Percentiles rank a stretch among this genome's conserved stretches.
Conservation (phyloP, 768 basidiomycete species). For the Amanita pseudoporphyria region DNA sequence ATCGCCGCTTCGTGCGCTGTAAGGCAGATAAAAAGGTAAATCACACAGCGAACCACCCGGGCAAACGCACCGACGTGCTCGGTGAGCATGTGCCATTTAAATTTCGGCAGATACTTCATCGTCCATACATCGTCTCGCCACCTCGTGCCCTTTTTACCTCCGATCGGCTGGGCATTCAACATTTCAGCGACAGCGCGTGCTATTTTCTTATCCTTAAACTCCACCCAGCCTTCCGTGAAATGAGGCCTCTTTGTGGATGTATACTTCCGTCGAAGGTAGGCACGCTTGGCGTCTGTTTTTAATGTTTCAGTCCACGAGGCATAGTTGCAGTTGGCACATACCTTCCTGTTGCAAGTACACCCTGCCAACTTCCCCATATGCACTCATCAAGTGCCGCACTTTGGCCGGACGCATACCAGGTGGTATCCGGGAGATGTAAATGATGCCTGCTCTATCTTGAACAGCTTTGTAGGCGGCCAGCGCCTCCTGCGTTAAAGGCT, state of each 20-base stretch:
- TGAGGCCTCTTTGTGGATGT: constrained; percentile 80
- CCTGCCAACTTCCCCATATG: constrained; percentile 82
- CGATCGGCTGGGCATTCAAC: constrained; percentile 94
- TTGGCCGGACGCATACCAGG: constrained; percentile 98
- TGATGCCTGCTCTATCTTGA: constrained; percentile 70
- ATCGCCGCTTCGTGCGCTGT: constrained; percentile 89
- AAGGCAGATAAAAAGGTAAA: not conserved
- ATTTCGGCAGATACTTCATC: constrained; percentile 96
- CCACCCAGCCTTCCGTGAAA: constrained; percentile 97
- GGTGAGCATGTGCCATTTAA: constrained; percentile 98
- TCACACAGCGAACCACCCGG: not conserved
- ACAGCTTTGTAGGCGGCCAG: constrained; percentile 65
- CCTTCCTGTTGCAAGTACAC: constrained; percentile 94
- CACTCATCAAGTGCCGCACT: constrained; percentile 87
- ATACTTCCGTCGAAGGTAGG: constrained; percentile 73
- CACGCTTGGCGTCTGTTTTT: constrained; percentile 68
- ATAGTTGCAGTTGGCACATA: constrained; percentile 21
- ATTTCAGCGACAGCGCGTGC: constrained; percentile 87
- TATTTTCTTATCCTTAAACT: constrained; percentile 90
- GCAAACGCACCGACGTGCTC: constrained; percentile 86
- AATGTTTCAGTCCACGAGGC: not conserved
- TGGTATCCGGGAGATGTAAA: constrained; percentile 94
- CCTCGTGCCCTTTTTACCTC: constrained; percentile 81
- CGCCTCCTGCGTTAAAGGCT: constrained; percentile 67
- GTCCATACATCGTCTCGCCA: constrained; percentile 99